These are phyloP conservation scores for Delitschia confertaspora DNA, from an alignment of 495 filamentous ascomycete genomes.

Conservation along the genomic window DNA sequence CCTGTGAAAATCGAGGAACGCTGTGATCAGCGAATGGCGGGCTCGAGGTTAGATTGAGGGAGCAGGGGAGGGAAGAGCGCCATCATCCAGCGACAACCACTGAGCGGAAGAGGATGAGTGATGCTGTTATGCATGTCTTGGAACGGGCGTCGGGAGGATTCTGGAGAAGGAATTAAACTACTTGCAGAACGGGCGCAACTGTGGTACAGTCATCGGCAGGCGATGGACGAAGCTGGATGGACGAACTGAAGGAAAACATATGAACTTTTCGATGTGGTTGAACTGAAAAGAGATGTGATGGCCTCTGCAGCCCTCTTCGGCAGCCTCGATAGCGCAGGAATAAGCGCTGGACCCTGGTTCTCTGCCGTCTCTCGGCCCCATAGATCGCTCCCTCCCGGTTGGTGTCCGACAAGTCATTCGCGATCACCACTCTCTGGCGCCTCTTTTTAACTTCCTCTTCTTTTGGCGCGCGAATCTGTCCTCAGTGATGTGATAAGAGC, in stretches of 20 bases:
- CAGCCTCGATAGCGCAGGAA: constrained; percentile 2
- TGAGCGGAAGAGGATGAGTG: constrained; percentile 3
- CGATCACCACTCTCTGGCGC: background rate
- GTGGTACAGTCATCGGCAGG: too few relatives aligned
- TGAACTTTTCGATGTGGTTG: too few relatives aligned
- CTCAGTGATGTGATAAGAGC: constrained; percentile 13
- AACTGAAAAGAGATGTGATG: constrained; percentile 12
- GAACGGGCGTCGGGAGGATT: constrained; percentile 4
- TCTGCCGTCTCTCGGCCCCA: background rate
- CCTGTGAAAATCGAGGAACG: constrained; percentile 9
- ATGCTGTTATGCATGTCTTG: constrained; percentile 7
- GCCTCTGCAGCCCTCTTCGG: constrained; percentile 6
- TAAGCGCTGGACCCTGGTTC: constrained; percentile 17
- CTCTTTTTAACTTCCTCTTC: too few relatives aligned
- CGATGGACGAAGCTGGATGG: too few relatives aligned
- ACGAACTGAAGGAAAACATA: too few relatives aligned
- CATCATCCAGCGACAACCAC: too few relatives aligned
- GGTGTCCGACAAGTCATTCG: background rate
- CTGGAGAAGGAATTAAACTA: too few relatives aligned
- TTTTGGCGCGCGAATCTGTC: constrained; percentile 8
- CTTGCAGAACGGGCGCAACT: too few relatives aligned
- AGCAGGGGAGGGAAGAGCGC: constrained; percentile 4
- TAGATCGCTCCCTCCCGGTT: too few relatives aligned
- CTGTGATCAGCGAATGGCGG: constrained; percentile 5
- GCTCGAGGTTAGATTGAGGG: background rate